A percentile compares a stretch with the other conserved stretches of the same genome.
Evolutionary conservation across 768 basidiomycete genomes (phyloP).

Genomic region (Mycena latifolia): DNA sequence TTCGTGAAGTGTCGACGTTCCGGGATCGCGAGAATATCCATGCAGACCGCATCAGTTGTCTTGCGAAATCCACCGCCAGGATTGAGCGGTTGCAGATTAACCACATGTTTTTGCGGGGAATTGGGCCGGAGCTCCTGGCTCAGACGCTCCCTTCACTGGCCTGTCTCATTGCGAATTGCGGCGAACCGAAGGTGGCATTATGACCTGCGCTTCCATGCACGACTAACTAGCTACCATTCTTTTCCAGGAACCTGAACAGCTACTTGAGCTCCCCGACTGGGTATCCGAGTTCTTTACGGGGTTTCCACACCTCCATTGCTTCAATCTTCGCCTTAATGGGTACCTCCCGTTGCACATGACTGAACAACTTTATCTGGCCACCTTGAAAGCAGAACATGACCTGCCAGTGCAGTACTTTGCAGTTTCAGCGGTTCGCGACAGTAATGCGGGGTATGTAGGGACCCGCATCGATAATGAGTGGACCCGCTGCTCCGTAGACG

Average conservation of each 20-base stretch:
- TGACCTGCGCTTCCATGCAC: too few relatives aligned
- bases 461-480: slow-evolving; percentile 3
- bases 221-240: too few relatives aligned
- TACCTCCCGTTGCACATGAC: not conserved
- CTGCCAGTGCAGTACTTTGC: slow-evolving; percentile 15
- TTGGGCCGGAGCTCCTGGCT: slow-evolving; percentile 8
- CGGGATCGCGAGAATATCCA: not conserved
- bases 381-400: not conserved
- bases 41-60: slow-evolving; percentile 1
- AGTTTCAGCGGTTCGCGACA: not conserved
- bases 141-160: slow-evolving; percentile 13
- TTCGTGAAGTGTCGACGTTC: slow-evolving; percentile 11
- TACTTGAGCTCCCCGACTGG: not conserved
- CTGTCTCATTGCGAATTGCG: not conserved
- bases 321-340: not conserved
- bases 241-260: too few relatives aligned
- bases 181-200: not conserved
- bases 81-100: slow-evolving; percentile 4
- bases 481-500: not conserved
- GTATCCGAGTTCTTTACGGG: not conserved
- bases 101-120: not conserved
- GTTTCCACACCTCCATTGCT: slow-evolving; percentile 5
- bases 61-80: slow-evolving; percentile 7
- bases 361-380: not conserved
- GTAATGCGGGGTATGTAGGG: not conserved